Conservation (phyloP, 306 rosid species). For the Gillenia trifoliata region DNA sequence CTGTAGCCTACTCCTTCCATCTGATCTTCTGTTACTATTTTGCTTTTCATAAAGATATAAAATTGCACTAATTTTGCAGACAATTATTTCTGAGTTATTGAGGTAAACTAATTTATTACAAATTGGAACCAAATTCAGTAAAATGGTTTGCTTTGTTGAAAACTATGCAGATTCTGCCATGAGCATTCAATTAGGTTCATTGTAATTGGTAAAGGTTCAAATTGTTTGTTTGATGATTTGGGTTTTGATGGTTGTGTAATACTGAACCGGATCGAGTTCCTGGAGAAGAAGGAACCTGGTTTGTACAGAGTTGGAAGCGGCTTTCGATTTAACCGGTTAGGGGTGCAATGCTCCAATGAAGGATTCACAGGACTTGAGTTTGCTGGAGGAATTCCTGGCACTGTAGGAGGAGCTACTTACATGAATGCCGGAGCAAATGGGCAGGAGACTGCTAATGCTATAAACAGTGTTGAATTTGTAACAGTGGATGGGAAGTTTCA, state of each 20-base stretch:
- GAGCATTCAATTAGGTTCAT: constrained; percentile 26
- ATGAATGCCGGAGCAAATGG: constrained; percentile 41
- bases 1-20: too few relatives aligned
- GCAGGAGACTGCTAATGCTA: constrained; percentile 28
- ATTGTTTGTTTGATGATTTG: constrained; percentile 30
- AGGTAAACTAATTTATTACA: background rate
- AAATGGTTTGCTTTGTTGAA: background rate
- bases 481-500: constrained; percentile 17
- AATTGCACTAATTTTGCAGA: background rate
- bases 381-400: constrained; percentile 33
- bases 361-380: constrained; percentile 32
- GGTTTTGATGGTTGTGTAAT: constrained; percentile 36
- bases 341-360: constrained; percentile 25
- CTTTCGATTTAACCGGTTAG: constrained; percentile 21
- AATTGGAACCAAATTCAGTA: background rate
- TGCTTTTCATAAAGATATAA: background rate
- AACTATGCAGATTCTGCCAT: constrained; percentile 21
- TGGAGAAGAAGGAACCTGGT: constrained; percentile 17
- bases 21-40: background rate
- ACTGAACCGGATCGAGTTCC: constrained; percentile 29
- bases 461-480: constrained; percentile 16
- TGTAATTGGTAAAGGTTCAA: constrained; percentile 28
- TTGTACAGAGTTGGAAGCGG: constrained; percentile 32
- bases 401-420: constrained; percentile 30
- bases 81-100: background rate